Percentiles rank a stretch among this genome's conserved stretches.
Evolutionary conservation across 768 basidiomycete species (phyloP).

Genomic region (Tremella yokohamensis): DNA sequence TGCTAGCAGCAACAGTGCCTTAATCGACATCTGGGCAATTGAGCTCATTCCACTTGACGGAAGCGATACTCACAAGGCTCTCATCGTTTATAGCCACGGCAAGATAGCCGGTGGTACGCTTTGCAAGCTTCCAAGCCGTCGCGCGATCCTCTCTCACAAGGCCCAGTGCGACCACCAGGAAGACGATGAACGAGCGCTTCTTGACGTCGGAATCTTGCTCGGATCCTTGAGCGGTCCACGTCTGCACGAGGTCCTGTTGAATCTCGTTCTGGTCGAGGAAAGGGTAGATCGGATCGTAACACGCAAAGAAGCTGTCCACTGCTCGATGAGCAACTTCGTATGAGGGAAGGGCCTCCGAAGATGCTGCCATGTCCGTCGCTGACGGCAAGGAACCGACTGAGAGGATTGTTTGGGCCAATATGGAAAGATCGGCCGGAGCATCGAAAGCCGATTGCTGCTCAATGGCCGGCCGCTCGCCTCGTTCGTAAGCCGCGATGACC

Average conservation of each 20-base stretch:
- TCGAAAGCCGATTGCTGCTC: neutral
- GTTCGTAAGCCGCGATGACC: constrained; percentile 3
- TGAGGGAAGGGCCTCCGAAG: constrained; percentile 7
- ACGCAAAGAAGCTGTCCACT: constrained; percentile 25
- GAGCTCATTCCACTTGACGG: neutral
- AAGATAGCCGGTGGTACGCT: constrained; percentile 13
- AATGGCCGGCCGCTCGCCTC: neutral
- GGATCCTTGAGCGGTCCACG: no score
- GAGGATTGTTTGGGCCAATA: constrained; percentile 23
- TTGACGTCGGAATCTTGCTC: neutral
- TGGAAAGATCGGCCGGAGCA: constrained; percentile 17
- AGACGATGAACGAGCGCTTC: constrained; percentile 21
- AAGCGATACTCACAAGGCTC: constrained; percentile 26
- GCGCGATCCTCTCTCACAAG: constrained; percentile 20
- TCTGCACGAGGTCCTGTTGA: constrained; percentile 20
- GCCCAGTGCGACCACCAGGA: constrained; percentile 36
- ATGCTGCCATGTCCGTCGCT: neutral
- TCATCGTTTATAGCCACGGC: constrained; percentile 9
- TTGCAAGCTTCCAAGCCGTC: constrained; percentile 18
- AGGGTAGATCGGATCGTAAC: constrained; percentile 29
- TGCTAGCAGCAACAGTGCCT: constrained; percentile 26
- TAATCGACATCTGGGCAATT: constrained; percentile 7
- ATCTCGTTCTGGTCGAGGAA: constrained; percentile 26
- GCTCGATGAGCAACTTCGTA: constrained; percentile 19
- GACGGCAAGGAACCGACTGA: constrained; percentile 6